Percentiles rank a stretch among this genome's conserved stretches.
Conservation (phyloP, 352 stramenopile genomes). For the Sclerospora graminicola region DNA sequence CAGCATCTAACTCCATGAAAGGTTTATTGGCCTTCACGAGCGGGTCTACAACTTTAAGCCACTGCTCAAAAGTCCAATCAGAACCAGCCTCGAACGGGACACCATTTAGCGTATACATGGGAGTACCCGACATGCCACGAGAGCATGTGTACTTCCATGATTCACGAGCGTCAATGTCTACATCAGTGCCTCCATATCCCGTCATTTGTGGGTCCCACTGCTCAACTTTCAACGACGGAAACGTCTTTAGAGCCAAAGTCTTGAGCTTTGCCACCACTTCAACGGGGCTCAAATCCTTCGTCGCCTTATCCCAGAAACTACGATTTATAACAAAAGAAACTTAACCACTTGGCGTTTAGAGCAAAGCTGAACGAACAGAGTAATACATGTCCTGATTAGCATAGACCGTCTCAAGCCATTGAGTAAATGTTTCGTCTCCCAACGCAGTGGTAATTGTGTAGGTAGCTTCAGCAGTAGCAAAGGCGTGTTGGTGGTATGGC, state of each 20-base stretch:
- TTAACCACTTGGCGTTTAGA: background rate
- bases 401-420: constrained; percentile 76
- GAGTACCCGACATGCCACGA: constrained; percentile 58
- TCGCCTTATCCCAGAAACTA: constrained; percentile 73
- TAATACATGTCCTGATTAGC: constrained; percentile 61
- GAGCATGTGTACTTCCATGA: constrained; percentile 81
- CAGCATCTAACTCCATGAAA: constrained; percentile 19
- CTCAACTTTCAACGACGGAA: constrained; percentile 42
- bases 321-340: background rate
- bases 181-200: constrained; percentile 59
- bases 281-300: constrained; percentile 65
- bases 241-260: constrained; percentile 50
- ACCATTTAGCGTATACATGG: constrained; percentile 72
- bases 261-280: constrained; percentile 55
- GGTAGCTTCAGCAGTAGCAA: constrained; percentile 44
- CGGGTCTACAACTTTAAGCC: constrained; percentile 42
- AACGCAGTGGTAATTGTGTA: constrained; percentile 57
- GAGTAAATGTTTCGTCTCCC: constrained; percentile 41
- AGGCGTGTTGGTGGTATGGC: constrained; percentile 73
- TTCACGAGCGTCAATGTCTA: constrained; percentile 42
- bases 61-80: constrained; percentile 59
- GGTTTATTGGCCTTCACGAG: constrained; percentile 31
- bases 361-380: background rate
- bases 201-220: constrained; percentile 70
- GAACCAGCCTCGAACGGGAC: constrained; percentile 62